Conservation (phyloP, 345 rosid genomes). For the Trapa bicornis region DNA sequence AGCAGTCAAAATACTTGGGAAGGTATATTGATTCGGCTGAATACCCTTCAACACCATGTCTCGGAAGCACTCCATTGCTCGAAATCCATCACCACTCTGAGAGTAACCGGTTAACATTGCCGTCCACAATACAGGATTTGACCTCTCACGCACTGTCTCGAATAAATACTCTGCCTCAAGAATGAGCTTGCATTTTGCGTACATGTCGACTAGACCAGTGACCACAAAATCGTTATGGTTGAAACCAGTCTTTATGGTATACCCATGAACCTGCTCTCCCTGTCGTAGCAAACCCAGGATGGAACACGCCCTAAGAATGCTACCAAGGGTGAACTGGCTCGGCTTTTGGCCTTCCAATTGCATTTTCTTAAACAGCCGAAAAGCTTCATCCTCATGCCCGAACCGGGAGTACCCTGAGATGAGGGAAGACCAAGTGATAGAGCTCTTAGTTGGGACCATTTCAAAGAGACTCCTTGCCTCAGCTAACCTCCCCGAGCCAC, state of each 20-base stretch:
- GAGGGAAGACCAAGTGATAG: slow-evolving; percentile 72
- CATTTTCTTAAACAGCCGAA: slow-evolving; percentile 54
- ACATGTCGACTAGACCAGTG: slow-evolving; percentile 73
- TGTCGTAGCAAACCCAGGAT: slow-evolving; percentile 24
- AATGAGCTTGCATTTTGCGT: slow-evolving; percentile 54
- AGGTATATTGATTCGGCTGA: slow-evolving; percentile 58
- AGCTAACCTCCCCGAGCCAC: slow-evolving; percentile 40
- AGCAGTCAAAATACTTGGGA: slow-evolving; percentile 70
- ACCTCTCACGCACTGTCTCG: slow-evolving; percentile 19
- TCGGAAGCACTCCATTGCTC: slow-evolving; percentile 52
- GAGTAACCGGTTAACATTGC: slow-evolving; percentile 79
- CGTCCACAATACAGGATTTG: slow-evolving; percentile 66
- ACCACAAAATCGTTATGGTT: slow-evolving; percentile 47
- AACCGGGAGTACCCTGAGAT: slow-evolving; percentile 57
- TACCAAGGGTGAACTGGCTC: slow-evolving; percentile 54
- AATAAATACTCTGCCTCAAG: slow-evolving; percentile 64
- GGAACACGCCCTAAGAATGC: slow-evolving; percentile 56
- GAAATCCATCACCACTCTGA: slow-evolving; percentile 35
- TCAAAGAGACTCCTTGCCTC: slow-evolving; percentile 47
- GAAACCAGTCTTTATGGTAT: slow-evolving; percentile 36
- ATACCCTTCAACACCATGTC: slow-evolving; percentile 48
- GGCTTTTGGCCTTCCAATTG: slow-evolving; percentile 46
- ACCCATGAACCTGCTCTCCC: slow-evolving; percentile 74
- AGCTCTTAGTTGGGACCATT: slow-evolving; percentile 38
- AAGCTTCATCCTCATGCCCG: slow-evolving; percentile 43